Evolutionary conservation across 345 rosid species (phyloP).

Genomic region (Noccaea bulbosa): DNA sequence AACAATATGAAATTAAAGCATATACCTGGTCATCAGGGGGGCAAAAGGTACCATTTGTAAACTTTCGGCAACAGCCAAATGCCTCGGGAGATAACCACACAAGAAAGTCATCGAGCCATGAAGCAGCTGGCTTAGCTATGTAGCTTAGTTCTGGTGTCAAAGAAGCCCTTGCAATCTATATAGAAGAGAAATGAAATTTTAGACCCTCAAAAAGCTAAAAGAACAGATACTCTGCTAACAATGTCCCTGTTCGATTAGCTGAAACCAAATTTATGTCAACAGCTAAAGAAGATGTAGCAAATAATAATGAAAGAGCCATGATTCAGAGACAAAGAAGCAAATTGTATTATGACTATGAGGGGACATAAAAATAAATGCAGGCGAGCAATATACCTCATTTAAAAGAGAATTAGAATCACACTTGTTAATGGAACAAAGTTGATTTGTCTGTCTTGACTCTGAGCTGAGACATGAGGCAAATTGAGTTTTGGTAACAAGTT

Average conservation of each 20-base stretch:
- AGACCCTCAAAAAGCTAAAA: conserved; percentile 17
- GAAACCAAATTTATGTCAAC: conserved; percentile 12
- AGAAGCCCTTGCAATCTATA: conserved; percentile 84
- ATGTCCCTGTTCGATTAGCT: not conserved
- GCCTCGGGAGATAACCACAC: conserved; percentile 99
- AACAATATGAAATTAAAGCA: not conserved
- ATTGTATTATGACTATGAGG: not conserved
- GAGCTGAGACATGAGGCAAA: conserved; percentile 64
- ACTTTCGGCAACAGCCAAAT: conserved; percentile 95
- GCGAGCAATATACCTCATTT: conserved; percentile 67
- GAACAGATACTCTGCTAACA: not conserved
- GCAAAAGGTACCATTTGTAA: conserved; percentile 87
- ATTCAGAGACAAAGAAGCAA: conserved; percentile 6
- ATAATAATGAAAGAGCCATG: not conserved
- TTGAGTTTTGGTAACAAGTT: conserved; percentile 39
- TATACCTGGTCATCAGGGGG: conserved; percentile 96
- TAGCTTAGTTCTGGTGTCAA: conserved; percentile 79
- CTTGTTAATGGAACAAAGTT: conserved; percentile 92
- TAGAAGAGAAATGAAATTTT: conserved; percentile 15
- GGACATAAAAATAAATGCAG: not conserved
- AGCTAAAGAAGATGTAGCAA: not conserved
- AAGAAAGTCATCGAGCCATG: conserved; percentile 99
- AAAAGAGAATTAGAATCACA: conserved; percentile 85
- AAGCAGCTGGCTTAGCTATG: conserved; percentile 99
- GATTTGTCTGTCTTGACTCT: conserved; percentile 84